These are phyloP conservation scores for Trichoderma arundinaceum DNA, from an alignment of 2,329 filamentous ascomycete species.

Conservation along the genomic window DNA sequence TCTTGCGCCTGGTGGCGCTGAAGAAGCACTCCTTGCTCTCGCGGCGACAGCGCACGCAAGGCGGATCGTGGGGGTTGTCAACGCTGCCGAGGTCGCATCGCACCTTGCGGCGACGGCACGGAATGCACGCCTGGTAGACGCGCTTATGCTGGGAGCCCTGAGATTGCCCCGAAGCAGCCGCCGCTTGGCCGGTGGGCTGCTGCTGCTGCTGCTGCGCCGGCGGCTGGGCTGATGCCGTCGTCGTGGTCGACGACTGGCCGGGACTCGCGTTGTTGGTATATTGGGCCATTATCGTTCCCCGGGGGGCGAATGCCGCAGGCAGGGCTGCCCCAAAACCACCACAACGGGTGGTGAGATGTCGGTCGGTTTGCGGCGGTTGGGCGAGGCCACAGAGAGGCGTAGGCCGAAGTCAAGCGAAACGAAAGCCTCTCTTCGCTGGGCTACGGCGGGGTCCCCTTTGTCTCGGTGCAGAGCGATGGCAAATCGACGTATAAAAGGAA, in stretches of 20 bases:
- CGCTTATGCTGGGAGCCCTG: constrained; percentile 58
- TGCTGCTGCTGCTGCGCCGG: constrained; percentile 35
- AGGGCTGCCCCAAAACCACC: constrained; percentile 8
- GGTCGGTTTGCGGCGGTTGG: constrained; percentile 47
- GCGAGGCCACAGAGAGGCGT: constrained; percentile 38
- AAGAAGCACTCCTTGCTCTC: constrained; percentile 98
- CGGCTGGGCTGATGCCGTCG: constrained; percentile 33
- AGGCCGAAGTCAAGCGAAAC: constrained; percentile 35
- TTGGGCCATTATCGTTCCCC: constrained; percentile 34
- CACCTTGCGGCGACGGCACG: constrained; percentile 66
- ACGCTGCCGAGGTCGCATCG: constrained; percentile 73
- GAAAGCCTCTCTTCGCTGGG: neutral
- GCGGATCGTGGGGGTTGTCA: constrained; percentile 91
- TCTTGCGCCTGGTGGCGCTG: constrained; percentile 90
- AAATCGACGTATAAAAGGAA: constrained; percentile 16
- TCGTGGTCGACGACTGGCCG: constrained; percentile 34
- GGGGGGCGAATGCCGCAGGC: neutral
- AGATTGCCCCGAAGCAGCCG: constrained; percentile 9
- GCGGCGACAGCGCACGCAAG: constrained; percentile 89
- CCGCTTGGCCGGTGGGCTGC: constrained; percentile 29
- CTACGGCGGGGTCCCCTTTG: constrained; percentile 19
- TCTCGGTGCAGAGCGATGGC: constrained; percentile 16
- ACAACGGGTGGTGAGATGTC: constrained; percentile 19
- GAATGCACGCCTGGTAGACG: constrained; percentile 68
- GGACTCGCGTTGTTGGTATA: constrained; percentile 35